Percentiles rank a stretch among this genome's conserved stretches.
Conservation (phyloP, 192 early-diverging fungal species). For the Mortierella hygrophila region DNA sequence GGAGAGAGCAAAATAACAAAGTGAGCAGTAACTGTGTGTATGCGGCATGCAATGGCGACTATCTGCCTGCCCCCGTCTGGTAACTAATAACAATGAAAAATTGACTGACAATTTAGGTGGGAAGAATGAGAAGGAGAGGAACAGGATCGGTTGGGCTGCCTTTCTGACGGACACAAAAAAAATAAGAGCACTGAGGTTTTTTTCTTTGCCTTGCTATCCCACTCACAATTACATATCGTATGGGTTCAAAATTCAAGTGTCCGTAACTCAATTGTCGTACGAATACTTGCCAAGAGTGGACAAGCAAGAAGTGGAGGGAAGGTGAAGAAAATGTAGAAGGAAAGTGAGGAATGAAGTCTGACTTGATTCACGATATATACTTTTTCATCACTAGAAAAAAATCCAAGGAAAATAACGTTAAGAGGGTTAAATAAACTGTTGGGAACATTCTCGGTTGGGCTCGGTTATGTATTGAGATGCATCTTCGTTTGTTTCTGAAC, state of each 20-base stretch:
- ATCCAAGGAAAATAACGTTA: not conserved
- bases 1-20: too few relatives aligned
- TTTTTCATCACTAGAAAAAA: not conserved
- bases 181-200: not conserved
- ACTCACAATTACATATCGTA: not conserved
- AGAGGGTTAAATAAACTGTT: not conserved
- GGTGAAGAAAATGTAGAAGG: not conserved
- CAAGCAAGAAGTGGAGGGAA: not conserved
- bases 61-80: too few relatives aligned
- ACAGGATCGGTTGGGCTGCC: too few relatives aligned
- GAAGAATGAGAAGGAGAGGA: too few relatives aligned
- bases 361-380: not conserved
- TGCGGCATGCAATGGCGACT: too few relatives aligned
- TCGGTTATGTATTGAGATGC: not conserved
- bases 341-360: not conserved
- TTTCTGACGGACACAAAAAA: not conserved
- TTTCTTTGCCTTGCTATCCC: not conserved
- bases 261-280: not conserved
- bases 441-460: not conserved
- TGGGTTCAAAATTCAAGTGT: not conserved
- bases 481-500: not conserved
- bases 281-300: not conserved
- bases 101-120: too few relatives aligned
- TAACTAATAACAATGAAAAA: too few relatives aligned
- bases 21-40: too few relatives aligned